Evolutionary conservation across 2,329 filamentous ascomycete species (phyloP).

Genomic region (Tolypocladium endophyticum): DNA sequence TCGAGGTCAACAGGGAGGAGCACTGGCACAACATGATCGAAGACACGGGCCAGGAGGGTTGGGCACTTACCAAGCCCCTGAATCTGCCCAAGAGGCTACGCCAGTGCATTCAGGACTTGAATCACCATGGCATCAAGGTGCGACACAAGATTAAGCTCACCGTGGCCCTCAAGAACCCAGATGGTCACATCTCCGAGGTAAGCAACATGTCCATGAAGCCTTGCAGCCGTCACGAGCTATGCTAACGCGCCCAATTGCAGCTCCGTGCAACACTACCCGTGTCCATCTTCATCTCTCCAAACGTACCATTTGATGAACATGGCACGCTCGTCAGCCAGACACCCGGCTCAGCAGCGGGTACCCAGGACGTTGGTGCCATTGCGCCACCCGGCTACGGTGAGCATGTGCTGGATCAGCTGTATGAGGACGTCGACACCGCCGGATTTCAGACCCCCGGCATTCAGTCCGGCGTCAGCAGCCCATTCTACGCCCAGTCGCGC

Average conservation of each 20-base stretch:
- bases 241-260: slow-evolving; percentile 23
- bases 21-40: slow-evolving; percentile 62
- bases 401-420: slow-evolving; percentile 82
- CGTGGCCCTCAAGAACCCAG: slow-evolving; percentile 85
- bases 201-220: slow-evolving; percentile 10
- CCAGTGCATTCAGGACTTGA: slow-evolving; percentile 80
- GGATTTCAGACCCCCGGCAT: slow-evolving; percentile 70
- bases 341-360: slow-evolving; percentile 34
- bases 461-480: slow-evolving; percentile 68
- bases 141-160: slow-evolving; percentile 88
- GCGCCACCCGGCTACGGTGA: slow-evolving; percentile 91
- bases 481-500: slow-evolving; percentile 61
- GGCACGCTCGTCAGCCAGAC: slow-evolving; percentile 63
- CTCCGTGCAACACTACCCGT: slow-evolving; percentile 83
- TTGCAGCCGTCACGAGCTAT: neutral
- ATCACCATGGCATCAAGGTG: slow-evolving; percentile 81
- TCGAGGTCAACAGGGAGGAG: slow-evolving; percentile 43
- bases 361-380: slow-evolving; percentile 48
- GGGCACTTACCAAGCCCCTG: slow-evolving; percentile 48
- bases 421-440: slow-evolving; percentile 71
- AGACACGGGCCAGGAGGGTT: slow-evolving; percentile 57
- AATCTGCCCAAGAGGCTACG: slow-evolving; percentile 73
- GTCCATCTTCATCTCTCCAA: slow-evolving; percentile 91
- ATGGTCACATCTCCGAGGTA: slow-evolving; percentile 87
- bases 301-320: slow-evolving; percentile 77